Evolutionary conservation across 352 stramenopile species (phyloP), one percentile per base, ranked within the genome.

Genomic region (Saprolegnia parasitica): DNA sequence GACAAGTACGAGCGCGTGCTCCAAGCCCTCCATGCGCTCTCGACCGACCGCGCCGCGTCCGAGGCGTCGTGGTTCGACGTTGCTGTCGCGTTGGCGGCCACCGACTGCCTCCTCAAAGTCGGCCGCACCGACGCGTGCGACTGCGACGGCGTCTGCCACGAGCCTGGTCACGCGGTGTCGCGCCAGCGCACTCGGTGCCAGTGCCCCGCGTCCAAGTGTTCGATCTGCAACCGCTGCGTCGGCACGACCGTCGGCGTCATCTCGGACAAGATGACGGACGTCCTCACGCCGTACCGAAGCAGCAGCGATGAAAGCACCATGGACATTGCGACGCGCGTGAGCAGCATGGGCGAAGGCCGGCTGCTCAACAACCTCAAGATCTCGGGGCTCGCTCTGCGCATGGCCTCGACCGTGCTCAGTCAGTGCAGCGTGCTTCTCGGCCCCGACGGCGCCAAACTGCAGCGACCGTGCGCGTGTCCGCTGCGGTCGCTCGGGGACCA

Each of bases 1-100:
- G 88, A 96, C 75, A 93, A 92, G 67, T 94, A 92, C 63, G 87
- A 95, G 72, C 81, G 84, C 26, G 88, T 87, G 56, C 78, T 86
- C 13, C 66, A 75, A 24, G 75, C 88, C 45, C 74, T 96, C 15
- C 56, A 71, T 21, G 72, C 89, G 47, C 72, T 96, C 21, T 87
- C 90, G 71, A 81, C 77, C 4, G 75, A 87, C 24, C 84, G 88
- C 47, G 83, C 83, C 15, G 71, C 67, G 15, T 67, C 79, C 6
- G 77, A 89, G 35, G 76, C 83, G 35, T 74, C 85, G 13, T 95
- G 86, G 84, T 72, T 95, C 39, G 80, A 90, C 5, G 77, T 91
- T 10, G 87, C 85, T 0, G 85, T 95, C 24, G 78, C 84, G 23
- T 74, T 95, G 0, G 85, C 84, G 15, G 86, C 86, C 21, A 93